A percentile compares a stretch with the other conserved stretches of the same genome.
These are phyloP conservation scores for Thermochaetoides thermophila DNA, from an alignment of 495 filamentous ascomycete species.

Conservation along the genomic window DNA sequence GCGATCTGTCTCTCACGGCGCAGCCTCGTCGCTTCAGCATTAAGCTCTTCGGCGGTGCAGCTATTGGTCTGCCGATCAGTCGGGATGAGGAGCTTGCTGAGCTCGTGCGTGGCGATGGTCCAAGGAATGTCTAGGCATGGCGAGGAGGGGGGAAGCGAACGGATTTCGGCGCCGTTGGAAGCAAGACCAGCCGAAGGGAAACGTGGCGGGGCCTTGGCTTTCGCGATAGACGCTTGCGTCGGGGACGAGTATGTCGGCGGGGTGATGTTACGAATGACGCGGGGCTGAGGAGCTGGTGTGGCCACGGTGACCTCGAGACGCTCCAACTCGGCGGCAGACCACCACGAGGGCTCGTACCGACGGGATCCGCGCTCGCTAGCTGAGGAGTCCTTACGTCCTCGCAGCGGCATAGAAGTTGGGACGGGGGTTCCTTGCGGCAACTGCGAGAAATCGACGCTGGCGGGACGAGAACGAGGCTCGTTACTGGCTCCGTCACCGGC, in stretches of 20 bases:
- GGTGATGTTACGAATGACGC: conserved; percentile 37
- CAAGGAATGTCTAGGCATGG: conserved; percentile 70
- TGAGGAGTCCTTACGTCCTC: conserved; percentile 19
- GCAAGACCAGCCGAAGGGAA: conserved; percentile 25
- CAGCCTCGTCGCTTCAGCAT: conserved; percentile 45
- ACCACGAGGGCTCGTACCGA: conserved; percentile 59
- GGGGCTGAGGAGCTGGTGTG: conserved; percentile 37
- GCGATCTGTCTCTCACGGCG: conserved; percentile 47
- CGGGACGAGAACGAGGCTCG: conserved; percentile 18
- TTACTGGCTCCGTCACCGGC: conserved; percentile 34
- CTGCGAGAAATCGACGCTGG: conserved; percentile 38
- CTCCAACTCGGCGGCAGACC: conserved; percentile 51
- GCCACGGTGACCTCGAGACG: conserved; percentile 39
- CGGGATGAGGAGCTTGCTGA: conserved; percentile 74
- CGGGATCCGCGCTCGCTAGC: conserved; percentile 12
- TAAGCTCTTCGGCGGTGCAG: conserved; percentile 60
- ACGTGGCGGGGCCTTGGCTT: conserved; percentile 44
- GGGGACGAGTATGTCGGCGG: conserved; percentile 55
- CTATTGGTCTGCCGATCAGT: conserved; percentile 52
- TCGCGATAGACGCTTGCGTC: conserved; percentile 68
- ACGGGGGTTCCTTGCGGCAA: too few species aligned
- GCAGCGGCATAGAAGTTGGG: conserved; percentile 26
- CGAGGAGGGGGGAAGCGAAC: conserved; percentile 36
- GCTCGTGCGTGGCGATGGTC: conserved; percentile 64
- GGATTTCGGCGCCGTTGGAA: conserved; percentile 15